Evolutionary conservation across 2,329 filamentous ascomycete genomes (phyloP).

Genomic region (Colletotrichum sp.): DNA sequence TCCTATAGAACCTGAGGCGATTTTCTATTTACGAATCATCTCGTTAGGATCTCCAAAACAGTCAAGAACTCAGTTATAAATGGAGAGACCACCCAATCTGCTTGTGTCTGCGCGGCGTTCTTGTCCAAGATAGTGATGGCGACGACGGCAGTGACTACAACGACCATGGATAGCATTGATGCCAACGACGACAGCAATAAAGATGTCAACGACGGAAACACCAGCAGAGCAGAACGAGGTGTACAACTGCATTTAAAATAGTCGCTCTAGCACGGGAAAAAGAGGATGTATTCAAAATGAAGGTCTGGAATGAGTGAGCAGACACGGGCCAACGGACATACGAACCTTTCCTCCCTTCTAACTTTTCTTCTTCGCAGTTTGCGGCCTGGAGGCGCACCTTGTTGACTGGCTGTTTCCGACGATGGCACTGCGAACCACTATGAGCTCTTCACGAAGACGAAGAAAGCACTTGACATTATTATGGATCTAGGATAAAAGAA

Average conservation of each 20-base stretch:
- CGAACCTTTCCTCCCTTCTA: no score
- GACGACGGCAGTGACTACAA: not conserved
- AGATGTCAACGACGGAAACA: not conserved
- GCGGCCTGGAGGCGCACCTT: no score
- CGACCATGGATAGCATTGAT: not conserved
- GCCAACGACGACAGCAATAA: not conserved
- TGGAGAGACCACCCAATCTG: not conserved
- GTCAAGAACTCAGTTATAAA: no score
- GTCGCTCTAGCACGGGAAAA: not conserved
- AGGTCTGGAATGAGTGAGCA: not conserved
- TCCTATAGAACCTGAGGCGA: not conserved
- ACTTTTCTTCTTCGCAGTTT: no score
- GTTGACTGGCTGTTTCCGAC: no score
- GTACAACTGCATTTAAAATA: accelerated
- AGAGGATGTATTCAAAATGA: not conserved
- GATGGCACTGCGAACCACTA: no score
- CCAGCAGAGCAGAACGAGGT: not conserved
- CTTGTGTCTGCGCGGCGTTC: not conserved
- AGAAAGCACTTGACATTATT: no score
- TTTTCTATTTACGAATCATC: not conserved
- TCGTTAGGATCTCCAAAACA: no score
- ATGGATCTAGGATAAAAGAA: not conserved
- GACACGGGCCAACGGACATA: not conserved
- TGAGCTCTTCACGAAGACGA: no score
- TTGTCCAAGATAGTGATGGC: no score